Conservation (phyloP, 805 yeast genomes). For the Candida rishiriensis region DNA sequence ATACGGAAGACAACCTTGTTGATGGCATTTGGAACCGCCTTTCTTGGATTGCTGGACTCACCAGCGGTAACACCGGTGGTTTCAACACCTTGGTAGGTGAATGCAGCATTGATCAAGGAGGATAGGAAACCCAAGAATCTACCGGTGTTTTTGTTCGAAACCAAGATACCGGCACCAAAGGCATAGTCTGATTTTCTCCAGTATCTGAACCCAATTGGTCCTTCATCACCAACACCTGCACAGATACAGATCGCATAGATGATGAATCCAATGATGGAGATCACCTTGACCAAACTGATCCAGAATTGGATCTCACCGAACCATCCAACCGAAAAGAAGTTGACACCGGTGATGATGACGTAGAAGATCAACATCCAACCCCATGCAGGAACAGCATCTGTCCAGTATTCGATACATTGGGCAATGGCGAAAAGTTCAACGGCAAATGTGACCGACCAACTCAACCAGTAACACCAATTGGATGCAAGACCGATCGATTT, state of each 20-base stretch:
- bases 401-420: constrained; percentile 63
- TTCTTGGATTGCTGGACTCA: constrained; percentile 66
- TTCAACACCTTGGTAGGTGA: constrained; percentile 79
- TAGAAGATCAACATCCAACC: constrained; percentile 71
- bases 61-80: constrained; percentile 73
- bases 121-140: constrained; percentile 67
- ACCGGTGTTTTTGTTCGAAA: constrained; percentile 44
- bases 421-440: constrained; percentile 70
- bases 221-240: constrained; percentile 65
- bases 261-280: constrained; percentile 69
- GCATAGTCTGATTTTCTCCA: constrained; percentile 69
- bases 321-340: constrained; percentile 62
- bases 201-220: constrained; percentile 74
- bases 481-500: constrained; percentile 72
- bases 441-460: constrained; percentile 75
- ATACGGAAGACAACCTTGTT: constrained; percentile 66
- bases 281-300: constrained; percentile 62
- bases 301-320: constrained; percentile 78
- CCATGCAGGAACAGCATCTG: constrained; percentile 60
- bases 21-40: constrained; percentile 67
- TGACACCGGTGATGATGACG: constrained; percentile 47
- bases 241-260: constrained; percentile 66
- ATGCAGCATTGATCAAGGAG: constrained; percentile 69
- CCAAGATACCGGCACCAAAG: constrained; percentile 63
- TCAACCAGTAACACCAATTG: constrained; percentile 72